Base-by-base conservation (phyloP, 2,329 filamentous ascomycete species). In the Ophiocordyceps camponoti-rufipedis region DNA sequence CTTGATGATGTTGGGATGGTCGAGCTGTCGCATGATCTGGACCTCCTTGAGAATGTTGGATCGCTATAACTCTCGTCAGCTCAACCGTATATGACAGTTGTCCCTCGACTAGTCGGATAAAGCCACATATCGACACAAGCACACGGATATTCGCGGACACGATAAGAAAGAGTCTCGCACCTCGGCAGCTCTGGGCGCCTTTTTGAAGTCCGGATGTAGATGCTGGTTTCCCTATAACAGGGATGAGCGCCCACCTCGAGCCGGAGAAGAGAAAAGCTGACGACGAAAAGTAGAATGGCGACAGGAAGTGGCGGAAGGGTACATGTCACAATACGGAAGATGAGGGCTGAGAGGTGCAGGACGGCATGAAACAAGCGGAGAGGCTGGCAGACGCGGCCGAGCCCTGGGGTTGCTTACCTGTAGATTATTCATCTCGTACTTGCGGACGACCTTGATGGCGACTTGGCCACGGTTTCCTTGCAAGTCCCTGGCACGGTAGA, bases 21-120 rank as follows among this genome's bases (percentile, higher is more conserved):
- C 87, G 43, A 98, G 72, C 57, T 93, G 84, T 51, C 88, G 85
- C 89, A 98, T 98, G 54, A 98, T 98, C 57, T 94, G 85, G 13
- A 98, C 91, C 64, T 98, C 91, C 66, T 98, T 98, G 49, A 98
- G 69, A 52, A 98, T 96, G 58, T 96, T 98, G 51, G 89, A 85
- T 66, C 91, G 77, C 91, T 98, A 62, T n/a, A 33, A 7, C 18
- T 16, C 41, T 18, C 12, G 55, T 63, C 49, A 62, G 60, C 50
- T 55, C 48, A 8, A 23, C 11, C 16, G 7, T 41, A 11, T 12
- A 4, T 13, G 7, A 23, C 23, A 23, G 3, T 23, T 23, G 5
- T n/a, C 16, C 4, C 16, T 39, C 35, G 9, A 4, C 51, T 44
- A 50, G 29, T 31, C 41, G 45, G 53, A 48, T 57, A 53, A 57